Evolutionary conservation across 352 stramenopile genomes (phyloP).

Genomic region (Phytophthora vignae): DNA sequence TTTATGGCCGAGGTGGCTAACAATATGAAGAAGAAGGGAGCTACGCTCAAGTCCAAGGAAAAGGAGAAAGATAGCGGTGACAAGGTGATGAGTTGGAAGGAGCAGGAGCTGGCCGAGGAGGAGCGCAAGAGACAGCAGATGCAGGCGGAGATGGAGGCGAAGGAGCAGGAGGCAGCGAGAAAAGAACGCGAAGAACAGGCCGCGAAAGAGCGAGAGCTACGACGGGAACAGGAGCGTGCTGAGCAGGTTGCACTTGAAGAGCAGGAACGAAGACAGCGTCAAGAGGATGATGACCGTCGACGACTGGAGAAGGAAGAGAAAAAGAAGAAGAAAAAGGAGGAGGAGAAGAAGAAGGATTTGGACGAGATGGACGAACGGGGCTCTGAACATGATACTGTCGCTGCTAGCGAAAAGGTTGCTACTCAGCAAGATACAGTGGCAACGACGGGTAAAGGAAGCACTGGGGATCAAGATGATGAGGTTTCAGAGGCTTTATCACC

Average conservation of each 20-base stretch:
- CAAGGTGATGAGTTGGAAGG: conserved; percentile 36
- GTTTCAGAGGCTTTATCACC: conserved; percentile 19
- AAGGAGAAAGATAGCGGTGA: conserved; percentile 21
- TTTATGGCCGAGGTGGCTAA: conserved; percentile 73
- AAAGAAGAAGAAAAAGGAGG: conserved; percentile 16
- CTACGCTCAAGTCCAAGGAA: conserved; percentile 19
- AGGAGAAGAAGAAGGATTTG: conserved; percentile 22
- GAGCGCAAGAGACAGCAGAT: conserved; percentile 48
- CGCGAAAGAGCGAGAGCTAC: conserved; percentile 33
- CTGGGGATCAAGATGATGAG: conserved; percentile 2
- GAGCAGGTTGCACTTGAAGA: conserved; percentile 41
- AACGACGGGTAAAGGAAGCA: neutral
- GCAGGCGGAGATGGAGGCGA: conserved; percentile 37
- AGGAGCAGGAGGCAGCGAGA: conserved; percentile 33
- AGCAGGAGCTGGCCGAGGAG: conserved; percentile 42
- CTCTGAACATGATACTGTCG: conserved; percentile 2
- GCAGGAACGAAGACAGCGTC: conserved; percentile 20
- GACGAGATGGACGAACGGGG: neutral
- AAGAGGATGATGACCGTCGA: conserved; percentile 25
- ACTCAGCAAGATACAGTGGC: neutral
- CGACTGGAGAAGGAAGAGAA: conserved; percentile 14
- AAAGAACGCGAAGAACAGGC: conserved; percentile 39
- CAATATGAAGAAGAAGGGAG: conserved; percentile 80
- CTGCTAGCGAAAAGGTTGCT: neutral
- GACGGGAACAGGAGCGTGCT: conserved; percentile 29